Conservation (phyloP, 2,329 filamentous ascomycete species). For the Coniochaeta ligniaria region DNA sequence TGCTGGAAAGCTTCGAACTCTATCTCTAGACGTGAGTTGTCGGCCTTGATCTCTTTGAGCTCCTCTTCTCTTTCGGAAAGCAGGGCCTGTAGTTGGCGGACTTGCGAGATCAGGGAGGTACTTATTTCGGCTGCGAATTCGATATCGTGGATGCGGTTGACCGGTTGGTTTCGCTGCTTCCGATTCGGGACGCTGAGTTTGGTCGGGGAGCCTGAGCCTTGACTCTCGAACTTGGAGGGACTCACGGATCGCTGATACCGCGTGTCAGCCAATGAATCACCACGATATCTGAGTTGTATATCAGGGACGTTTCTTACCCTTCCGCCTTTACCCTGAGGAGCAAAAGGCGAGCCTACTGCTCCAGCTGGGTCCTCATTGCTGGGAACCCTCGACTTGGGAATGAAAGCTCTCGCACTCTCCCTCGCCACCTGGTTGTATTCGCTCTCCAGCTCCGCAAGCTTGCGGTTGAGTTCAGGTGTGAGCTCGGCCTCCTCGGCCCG, state of each 20-base stretch:
- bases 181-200: conserved; percentile 84
- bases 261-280: neutral
- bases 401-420: conserved; percentile 81
- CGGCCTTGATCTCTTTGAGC: conserved; percentile 64
- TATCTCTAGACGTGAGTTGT: conserved; percentile 73
- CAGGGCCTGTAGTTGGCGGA: conserved; percentile 80
- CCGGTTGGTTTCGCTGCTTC: conserved; percentile 83
- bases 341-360: conserved; percentile 40
- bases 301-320: conserved; percentile 36
- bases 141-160: conserved; percentile 87
- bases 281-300: neutral
- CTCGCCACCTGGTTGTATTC: conserved; percentile 92
- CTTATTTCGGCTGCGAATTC: conserved; percentile 98
- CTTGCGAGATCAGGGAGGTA: conserved; percentile 87
- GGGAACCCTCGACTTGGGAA: conserved; percentile 75
- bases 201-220: conserved; percentile 77
- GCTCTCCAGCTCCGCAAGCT: conserved; percentile 79
- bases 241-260: conserved; percentile 57
- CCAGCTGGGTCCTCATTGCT: conserved; percentile 49
- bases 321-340: conserved; percentile 42
- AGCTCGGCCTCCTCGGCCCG: conserved; percentile 74
- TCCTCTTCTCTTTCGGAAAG: conserved; percentile 84
- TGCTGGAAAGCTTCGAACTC: conserved; percentile 75
- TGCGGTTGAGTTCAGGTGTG: conserved; percentile 72
- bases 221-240: conserved; percentile 73